These are phyloP conservation scores for Lentinula lateritia DNA, from an alignment of 768 basidiomycete species.

Conservation along the genomic window DNA sequence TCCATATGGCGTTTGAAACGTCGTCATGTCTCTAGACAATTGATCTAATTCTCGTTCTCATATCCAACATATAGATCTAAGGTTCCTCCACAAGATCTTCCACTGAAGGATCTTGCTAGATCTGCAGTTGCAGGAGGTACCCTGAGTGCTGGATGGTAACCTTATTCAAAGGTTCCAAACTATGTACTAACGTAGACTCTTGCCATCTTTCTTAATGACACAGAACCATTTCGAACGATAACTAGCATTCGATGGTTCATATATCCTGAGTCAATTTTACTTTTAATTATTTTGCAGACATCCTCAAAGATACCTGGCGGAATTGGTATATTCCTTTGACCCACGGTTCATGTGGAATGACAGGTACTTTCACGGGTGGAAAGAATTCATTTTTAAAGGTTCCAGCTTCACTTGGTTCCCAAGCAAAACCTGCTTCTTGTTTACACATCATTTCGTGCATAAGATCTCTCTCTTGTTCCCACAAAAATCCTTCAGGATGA, in stretches of 20 bases:
- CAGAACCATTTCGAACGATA: constrained; percentile 32
- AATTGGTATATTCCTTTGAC: constrained; percentile 22
- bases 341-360: constrained; percentile 29
- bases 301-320: constrained; percentile 20
- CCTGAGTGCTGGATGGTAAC: constrained; percentile 31
- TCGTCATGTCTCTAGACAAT: constrained; percentile 30
- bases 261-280: constrained; percentile 25
- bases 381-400: constrained; percentile 27
- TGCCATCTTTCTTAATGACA: constrained; percentile 31
- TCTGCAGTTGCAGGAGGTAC: constrained; percentile 25
- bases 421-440: constrained; percentile 31
- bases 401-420: constrained; percentile 30
- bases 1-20: constrained; percentile 31
- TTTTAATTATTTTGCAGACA: constrained; percentile 14
- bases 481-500: constrained; percentile 21
- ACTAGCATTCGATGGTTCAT: constrained; percentile 26
- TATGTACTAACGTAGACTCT: constrained; percentile 28
- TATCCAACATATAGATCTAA: constrained; percentile 31
- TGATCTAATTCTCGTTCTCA: constrained; percentile 23
- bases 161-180: constrained; percentile 31
- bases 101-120: constrained; percentile 27
- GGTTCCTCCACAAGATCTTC: constrained; percentile 23
- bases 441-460: constrained; percentile 24
- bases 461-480: constrained; percentile 23
- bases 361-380: constrained; percentile 24